Evolutionary conservation across 345 rosid species (phyloP), one percentile per base, ranked within the genome.

Genomic region (Mercurialis annua): DNA sequence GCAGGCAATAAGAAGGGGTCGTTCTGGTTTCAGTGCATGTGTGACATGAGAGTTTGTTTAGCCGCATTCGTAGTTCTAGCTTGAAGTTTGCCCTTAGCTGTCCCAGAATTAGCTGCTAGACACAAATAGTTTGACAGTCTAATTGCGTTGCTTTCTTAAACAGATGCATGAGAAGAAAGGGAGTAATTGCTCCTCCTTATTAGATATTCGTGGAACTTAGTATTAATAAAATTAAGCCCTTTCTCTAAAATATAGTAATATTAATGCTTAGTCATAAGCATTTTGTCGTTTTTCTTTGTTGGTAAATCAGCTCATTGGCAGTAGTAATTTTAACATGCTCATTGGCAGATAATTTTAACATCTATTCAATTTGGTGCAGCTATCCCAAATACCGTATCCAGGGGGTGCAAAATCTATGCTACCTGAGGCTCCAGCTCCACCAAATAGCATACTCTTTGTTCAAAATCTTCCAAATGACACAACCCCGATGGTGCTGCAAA

Each of bases 391-490:
- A 72, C 93, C 98, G 11, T 94, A 84, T 81, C 87, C 81, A 14
- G 94, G 92, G 12, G 90, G 82, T 66, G 80, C 79, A 33, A 89
- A 86, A 76, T 74, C 83, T 55, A 70, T 70, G 67, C 79, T 80
- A 47, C 99, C 96, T 0, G 99, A 94, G 77, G 92, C 84, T 57
- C 94, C 97, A 3, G 95, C 97, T 44, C 96, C 93, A 4, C 98
- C 98, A 51, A 91, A 94, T 75, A 94, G 58, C 86, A 94, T 94
- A 30, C 87, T 94, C 61, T 94, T 94, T 64, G 83, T 94, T 64
- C 99, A 94, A 71, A 92, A 91, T 77, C 90, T 94, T 71, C 92
- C 99, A 10, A 87, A 85, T 47, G 97, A 91, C 54, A 82, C 95
- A 1, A 83, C 96, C 23, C 84, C 97, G 0, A 81, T 87, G 92